Evolutionary conservation across 805 yeast genomes (phyloP), one percentile per base, ranked within the genome.

Genomic region (Sugiyamaella qingdaonensis): DNA sequence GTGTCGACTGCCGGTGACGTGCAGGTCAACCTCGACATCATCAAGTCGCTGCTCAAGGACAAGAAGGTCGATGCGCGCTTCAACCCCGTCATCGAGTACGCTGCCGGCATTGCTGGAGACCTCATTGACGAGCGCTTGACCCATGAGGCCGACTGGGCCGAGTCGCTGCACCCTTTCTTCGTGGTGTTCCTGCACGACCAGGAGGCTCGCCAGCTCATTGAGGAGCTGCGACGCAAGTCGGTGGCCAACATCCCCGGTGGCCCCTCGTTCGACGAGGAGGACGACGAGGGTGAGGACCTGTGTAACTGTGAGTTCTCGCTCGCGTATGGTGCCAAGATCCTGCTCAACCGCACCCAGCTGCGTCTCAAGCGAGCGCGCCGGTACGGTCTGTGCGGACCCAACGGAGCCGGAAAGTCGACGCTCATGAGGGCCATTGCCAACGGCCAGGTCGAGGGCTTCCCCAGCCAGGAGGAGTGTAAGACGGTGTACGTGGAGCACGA

Each of bases 251-350:
- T 94, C 69, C 99, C 99, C 71, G 86, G 82, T 69, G 94, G 95
- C 70, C 95, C 97, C 71, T 77, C 84, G 31, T 92, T 86, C 77
- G 94, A 86, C 73, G 59, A 57, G 48, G 97, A 91, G 78, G 97
- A 90, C 71, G 97, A 90, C 73, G 98, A 94, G 73, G 99, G 98
- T 80, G 98, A 94, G 82, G 98, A 94, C 74, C 83, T 94, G 73
- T 94, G 99, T 86, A 94, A 94, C 96, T 92, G 98, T 87, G 99
- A 94, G 85, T 94, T 94, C 91, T 94, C 99, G 58, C 84, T 94
- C 71, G 99, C 99, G 76, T 94, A 94, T 78, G 99, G 99, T 92
- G 99, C 99, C 72, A 94, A 94, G 88, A 94, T 94, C 83, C 84
- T 94, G 80, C 89, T 94, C 78, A 94, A 94, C 92, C 92, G 94